phyloP scores from a whole-genome alignment of 768 basidiomycete genomes.

The Rhizopogon salebrosus region DNA sequence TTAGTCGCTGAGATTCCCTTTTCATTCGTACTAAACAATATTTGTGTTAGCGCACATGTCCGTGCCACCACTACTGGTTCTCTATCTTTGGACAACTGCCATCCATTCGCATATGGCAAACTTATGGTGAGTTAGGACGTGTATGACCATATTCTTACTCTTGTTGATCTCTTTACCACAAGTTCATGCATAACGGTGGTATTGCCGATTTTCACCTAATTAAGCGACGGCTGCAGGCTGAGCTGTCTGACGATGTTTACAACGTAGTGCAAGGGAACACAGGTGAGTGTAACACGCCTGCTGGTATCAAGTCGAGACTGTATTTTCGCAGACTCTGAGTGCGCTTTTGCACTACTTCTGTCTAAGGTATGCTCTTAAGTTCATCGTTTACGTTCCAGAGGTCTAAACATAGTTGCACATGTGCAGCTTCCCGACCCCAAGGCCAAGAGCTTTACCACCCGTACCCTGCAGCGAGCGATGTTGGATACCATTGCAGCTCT shows the following conservation, averaged over 20 bases:
- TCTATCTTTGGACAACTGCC: constrained; percentile 89
- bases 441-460: constrained; percentile 68
- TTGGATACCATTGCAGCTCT: constrained; percentile 77
- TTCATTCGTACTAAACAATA: neutral
- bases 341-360: constrained; percentile 91
- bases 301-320: neutral
- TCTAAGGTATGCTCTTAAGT: constrained; percentile 51
- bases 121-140: constrained; percentile 62
- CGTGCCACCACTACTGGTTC: constrained; percentile 91
- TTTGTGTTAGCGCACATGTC: constrained; percentile 67
- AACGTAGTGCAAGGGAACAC: constrained; percentile 90
- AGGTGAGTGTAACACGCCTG: constrained; percentile 37
- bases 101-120: constrained; percentile 89
- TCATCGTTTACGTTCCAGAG: neutral
- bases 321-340: constrained; percentile 74
- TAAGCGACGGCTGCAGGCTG: constrained; percentile 75
- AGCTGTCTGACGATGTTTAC: constrained; percentile 80
- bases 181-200: constrained; percentile 99
- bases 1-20: constrained; percentile 31
- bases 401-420: constrained; percentile 3
- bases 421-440: constrained; percentile 73
- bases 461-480: constrained; percentile 79
- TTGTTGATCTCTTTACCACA: neutral
- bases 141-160: neutral
- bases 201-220: constrained; percentile 79